Base-by-base conservation (phyloP, 352 stramenopile genomes). In the Pythium phragmiticola region DNA sequence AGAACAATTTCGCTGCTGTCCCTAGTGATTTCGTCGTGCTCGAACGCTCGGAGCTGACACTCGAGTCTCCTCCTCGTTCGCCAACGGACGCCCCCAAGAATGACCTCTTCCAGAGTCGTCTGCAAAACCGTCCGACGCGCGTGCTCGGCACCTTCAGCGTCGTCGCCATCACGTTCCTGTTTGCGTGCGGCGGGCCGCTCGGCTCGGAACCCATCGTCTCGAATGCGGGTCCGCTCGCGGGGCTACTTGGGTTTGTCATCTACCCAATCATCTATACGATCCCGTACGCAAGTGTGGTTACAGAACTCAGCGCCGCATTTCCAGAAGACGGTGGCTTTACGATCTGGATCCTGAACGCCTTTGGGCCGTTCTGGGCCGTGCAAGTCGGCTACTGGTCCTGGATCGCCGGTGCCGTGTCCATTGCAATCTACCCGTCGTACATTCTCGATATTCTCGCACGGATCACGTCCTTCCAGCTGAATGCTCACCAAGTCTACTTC, bases 381-480 rank as follows among this genome's bases (percentile, higher is more conserved):
- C 84, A 90, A 42, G 73, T 90, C 41, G 84, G 81, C 59, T 95
- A 89, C 70, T 95, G 84, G 83, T 89, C 80, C 14, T 95, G 85
- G 77, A 70, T 91, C 50, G 80, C 84, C 51, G 78, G 65, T 9
- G 78, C 83, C 28, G 53, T 74, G 60, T 87, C 59, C 48, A 76
- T 63, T 13, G 77, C 75, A 2, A 68, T 87, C 16, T 84, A 86
- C 34, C 90, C 97, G 59, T 94, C 54, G 4, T 60, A 70, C 34
- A 42, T 74, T 8, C n/a, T 48, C 42, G 42, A 48, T 23, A 48
- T 17, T 11, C 14, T 48, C n/a, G 42, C 9, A 11, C 14, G 14
- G 9, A 23, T 48, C n/a, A 23, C 37, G 37, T 42, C 37, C 11
- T 42, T 48, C 42, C 42, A 48, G 42, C n/a, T 17, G 16, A 26